phyloP scores from a whole-genome alignment of 257 asterid genomes.

The Nicotiana tabacum region DNA sequence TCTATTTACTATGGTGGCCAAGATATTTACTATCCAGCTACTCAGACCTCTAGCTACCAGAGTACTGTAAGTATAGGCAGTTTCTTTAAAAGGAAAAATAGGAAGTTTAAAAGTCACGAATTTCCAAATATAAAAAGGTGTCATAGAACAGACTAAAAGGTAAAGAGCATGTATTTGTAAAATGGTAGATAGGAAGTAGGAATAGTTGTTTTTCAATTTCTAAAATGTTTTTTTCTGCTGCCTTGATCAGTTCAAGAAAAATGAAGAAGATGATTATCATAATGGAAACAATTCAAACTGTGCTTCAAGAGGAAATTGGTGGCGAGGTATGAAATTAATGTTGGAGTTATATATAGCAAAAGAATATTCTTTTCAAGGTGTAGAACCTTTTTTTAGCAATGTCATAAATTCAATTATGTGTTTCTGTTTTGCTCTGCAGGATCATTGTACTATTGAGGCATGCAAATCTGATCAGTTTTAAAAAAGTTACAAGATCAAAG shows the following conservation, averaged over 20 bases:
- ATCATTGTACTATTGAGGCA: slow-evolving; percentile 56
- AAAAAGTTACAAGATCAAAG: neutral
- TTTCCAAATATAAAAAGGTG: neutral
- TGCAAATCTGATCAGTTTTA: neutral
- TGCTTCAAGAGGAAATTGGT: slow-evolving; percentile 90
- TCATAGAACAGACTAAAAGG: neutral
- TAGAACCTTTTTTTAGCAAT: neutral
- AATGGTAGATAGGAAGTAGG: no score
- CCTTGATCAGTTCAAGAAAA: slow-evolving; percentile 40
- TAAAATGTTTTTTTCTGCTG: neutral
- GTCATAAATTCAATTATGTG: neutral
- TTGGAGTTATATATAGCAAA: neutral
- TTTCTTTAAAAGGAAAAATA: no score
- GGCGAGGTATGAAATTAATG: slow-evolving; percentile 48
- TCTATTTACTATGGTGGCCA: slow-evolving; percentile 81
- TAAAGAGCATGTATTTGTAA: neutral
- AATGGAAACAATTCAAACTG: slow-evolving; percentile 42
- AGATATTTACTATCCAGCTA: slow-evolving; percentile 53
- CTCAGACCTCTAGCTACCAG: slow-evolving; percentile 29
- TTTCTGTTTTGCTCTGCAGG: slow-evolving; percentile 32
- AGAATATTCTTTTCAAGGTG: neutral
- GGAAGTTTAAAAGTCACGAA: neutral
- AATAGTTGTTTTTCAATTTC: neutral
- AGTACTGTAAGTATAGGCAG: slow-evolving; percentile 31
- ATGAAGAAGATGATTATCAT: slow-evolving; percentile 37